Evolutionary conservation across 805 yeast genomes (phyloP).

Genomic region (Kodamaea laetipori): DNA sequence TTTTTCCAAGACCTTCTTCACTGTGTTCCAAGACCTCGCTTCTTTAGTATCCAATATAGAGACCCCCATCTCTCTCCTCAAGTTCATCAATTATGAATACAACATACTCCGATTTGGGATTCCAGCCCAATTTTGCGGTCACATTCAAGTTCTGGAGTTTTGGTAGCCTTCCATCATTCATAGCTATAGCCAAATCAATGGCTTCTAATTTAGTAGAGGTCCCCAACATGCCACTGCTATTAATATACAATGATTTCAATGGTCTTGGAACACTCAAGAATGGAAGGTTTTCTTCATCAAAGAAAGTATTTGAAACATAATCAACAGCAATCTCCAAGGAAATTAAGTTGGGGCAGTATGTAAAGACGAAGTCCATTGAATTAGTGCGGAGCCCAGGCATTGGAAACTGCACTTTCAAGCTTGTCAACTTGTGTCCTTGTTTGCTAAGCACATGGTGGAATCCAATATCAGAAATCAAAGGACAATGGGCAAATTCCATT

Average conservation of each 20-base stretch:
- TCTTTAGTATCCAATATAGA: conserved; percentile 49
- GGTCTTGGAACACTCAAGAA: conserved; percentile 41
- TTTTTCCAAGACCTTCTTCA: too few species aligned
- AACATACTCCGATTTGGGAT: conserved; percentile 47
- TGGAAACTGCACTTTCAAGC: conserved; percentile 77
- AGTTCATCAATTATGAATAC: conserved; percentile 60
- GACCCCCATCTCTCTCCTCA: conserved; percentile 77
- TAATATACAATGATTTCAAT: conserved; percentile 64
- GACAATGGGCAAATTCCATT: conserved; percentile 86
- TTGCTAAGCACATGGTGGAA: conserved; percentile 60
- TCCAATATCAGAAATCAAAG: conserved; percentile 66
- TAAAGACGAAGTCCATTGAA: conserved; percentile 72
- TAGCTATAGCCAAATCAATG: conserved; percentile 82
- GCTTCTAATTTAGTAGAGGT: conserved; percentile 83
- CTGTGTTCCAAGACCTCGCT: too few species aligned
- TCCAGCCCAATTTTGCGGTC: conserved; percentile 86
- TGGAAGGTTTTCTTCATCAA: conserved; percentile 36
- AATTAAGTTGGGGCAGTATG: conserved; percentile 72
- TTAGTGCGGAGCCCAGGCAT: conserved; percentile 75
- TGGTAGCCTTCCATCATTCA: conserved; percentile 77
- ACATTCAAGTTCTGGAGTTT: conserved; percentile 61
- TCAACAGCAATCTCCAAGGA: conserved; percentile 76
- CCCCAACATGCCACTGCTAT: conserved; percentile 85
- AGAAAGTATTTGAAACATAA: conserved; percentile 55
- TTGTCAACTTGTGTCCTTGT: conserved; percentile 65